phyloP scores from a whole-genome alignment of 345 rosid genomes.

The Eucalyptus sideroxylon region DNA sequence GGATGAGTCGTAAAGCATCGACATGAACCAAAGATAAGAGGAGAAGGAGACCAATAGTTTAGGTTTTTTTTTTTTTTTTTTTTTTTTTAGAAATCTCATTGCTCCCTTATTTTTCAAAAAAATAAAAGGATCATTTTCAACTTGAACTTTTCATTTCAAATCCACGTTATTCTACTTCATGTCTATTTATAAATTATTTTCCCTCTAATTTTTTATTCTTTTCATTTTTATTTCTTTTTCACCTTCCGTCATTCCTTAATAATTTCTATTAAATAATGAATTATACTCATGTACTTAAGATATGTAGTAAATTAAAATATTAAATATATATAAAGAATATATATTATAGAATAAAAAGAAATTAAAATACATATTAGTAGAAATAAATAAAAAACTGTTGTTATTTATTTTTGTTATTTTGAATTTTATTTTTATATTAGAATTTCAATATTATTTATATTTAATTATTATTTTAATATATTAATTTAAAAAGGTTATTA shows the following conservation, averaged over 20 bases:
- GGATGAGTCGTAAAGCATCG: neutral
- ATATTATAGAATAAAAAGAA: neutral
- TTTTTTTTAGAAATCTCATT: neutral
- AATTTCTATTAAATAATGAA: neutral
- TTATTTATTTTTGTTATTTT: too few relatives aligned
- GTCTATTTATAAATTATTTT: neutral
- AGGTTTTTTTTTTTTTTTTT: neutral
- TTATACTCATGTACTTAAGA: neutral
- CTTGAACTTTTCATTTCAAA: too few relatives aligned
- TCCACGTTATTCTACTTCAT: neutral
- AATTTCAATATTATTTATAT: too few relatives aligned
- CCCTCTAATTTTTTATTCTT: neutral
- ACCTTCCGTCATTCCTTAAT: neutral
- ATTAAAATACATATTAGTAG: too few relatives aligned
- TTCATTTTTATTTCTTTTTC: too few relatives aligned
- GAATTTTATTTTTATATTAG: too few relatives aligned
- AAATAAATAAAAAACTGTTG: neutral
- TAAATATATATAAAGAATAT: too few relatives aligned
- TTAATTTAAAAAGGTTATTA: too few relatives aligned
- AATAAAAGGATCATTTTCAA: too few relatives aligned
- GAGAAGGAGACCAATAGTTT: neutral
- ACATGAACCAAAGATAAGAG: neutral
- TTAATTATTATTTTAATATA: too few relatives aligned
- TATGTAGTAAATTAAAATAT: neutral
- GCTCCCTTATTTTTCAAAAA: neutral